phyloP scores from a whole-genome alignment of 495 filamentous ascomycete genomes.

The Elaphomyces granulatus region DNA sequence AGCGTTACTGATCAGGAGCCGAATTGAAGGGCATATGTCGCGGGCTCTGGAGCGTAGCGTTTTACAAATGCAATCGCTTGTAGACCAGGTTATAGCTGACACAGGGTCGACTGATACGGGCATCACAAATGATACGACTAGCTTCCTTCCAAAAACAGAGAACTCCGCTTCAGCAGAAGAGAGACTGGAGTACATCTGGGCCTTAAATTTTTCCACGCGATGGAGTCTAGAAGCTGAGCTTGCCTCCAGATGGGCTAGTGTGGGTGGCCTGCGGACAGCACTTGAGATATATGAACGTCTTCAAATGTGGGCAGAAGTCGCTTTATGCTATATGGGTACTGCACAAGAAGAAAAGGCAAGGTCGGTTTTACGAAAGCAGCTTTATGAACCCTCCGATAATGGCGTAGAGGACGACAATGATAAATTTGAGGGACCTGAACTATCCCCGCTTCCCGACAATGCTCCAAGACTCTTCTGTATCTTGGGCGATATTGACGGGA shows the following conservation, averaged over 20 bases:
- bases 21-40: conserved; percentile 74
- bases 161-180: conserved; percentile 59
- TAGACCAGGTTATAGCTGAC: conserved; percentile 90
- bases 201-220: conserved; percentile 64
- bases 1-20: conserved; percentile 70
- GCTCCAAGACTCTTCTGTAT: conserved; percentile 89
- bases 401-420: conserved; percentile 34
- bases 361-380: conserved; percentile 55
- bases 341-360: conserved; percentile 76
- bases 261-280: conserved; percentile 77
- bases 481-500: conserved; percentile 72
- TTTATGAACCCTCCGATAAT: conserved; percentile 48
- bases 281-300: conserved; percentile 93
- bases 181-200: conserved; percentile 67
- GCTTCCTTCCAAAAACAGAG: conserved; percentile 72
- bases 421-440: conserved; percentile 44
- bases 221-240: conserved; percentile 94
- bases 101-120: conserved; percentile 35
- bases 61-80: conserved; percentile 86
- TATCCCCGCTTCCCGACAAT: conserved; percentile 56
- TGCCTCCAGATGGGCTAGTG: conserved; percentile 72
- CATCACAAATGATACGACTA: conserved; percentile 25
- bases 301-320: conserved; percentile 90
- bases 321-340: conserved; percentile 70
- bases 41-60: conserved; percentile 80